These are phyloP conservation scores for Truncatella angustata DNA, from an alignment of 2,329 filamentous ascomycete genomes.

Conservation along the genomic window DNA sequence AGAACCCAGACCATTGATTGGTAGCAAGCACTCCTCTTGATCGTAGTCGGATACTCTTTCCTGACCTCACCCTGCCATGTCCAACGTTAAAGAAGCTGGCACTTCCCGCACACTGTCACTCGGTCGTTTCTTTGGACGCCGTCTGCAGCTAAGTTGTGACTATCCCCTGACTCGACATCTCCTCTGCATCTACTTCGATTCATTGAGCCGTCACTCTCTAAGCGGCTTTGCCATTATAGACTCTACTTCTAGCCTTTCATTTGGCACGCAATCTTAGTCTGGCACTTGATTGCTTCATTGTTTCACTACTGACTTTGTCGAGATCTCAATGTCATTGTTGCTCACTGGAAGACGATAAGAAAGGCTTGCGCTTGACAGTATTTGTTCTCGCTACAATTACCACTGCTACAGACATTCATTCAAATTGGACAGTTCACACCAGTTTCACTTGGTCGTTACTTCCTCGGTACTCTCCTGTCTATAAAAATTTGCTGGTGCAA, in stretches of 20 bases:
- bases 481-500: constrained; percentile 1
- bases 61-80: too few relatives aligned
- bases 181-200: constrained; percentile 12
- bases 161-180: constrained; percentile 8
- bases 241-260: constrained; percentile 20
- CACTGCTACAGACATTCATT: not conserved
- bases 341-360: not conserved
- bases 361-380: not conserved
- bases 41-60: too few relatives aligned
- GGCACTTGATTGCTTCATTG: constrained; percentile 1
- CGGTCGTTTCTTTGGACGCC: too few relatives aligned
- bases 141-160: too few relatives aligned
- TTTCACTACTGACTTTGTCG: not conserved
- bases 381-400: not conserved
- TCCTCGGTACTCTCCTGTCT: not conserved
- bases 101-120: too few relatives aligned
- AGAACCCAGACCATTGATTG: too few relatives aligned
- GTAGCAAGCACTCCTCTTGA: too few relatives aligned
- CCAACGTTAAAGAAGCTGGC: too few relatives aligned
- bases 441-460: too few relatives aligned
- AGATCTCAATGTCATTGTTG: not conserved
- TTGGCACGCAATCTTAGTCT: constrained; percentile 12
- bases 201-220: constrained; percentile 30
- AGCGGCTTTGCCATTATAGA: constrained; percentile 16
- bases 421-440: too few relatives aligned